phyloP scores from a whole-genome alignment of 805 yeast species.

The Hemisphaericaspora nanyangensis region DNA sequence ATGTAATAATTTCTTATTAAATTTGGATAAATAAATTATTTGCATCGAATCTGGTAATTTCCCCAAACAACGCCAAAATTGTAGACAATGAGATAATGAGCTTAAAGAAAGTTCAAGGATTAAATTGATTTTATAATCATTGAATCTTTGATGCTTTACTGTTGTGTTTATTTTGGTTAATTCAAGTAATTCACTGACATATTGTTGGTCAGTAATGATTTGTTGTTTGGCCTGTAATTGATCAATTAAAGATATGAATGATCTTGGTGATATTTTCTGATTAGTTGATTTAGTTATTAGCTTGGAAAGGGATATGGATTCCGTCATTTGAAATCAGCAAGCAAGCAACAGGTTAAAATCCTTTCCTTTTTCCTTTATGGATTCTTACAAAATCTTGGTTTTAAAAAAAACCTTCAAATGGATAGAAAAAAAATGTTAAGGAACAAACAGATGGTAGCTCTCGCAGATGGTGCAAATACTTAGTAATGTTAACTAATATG shows the following conservation, averaged over 20 bases:
- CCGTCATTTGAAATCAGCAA: slow-evolving; percentile 4
- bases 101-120: slow-evolving; percentile 18
- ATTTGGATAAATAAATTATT: slow-evolving; percentile 10
- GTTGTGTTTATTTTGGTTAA: slow-evolving; percentile 1
- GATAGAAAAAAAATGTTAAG: neutral
- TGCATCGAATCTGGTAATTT: slow-evolving; percentile 9
- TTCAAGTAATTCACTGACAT: slow-evolving; percentile 23
- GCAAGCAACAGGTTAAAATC: neutral
- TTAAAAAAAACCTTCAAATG: no score
- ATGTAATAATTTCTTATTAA: slow-evolving; percentile 7
- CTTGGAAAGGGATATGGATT: slow-evolving; percentile 7
- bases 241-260: slow-evolving; percentile 23
- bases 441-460: neutral
- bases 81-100: slow-evolving; percentile 13
- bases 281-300: slow-evolving; percentile 19
- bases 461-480: neutral
- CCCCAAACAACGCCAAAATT: slow-evolving; percentile 21
- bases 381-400: no score
- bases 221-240: slow-evolving; percentile 21
- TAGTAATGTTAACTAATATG: no score
- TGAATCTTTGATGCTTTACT: slow-evolving; percentile 3
- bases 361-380: neutral
- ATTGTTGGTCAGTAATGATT: slow-evolving; percentile 20
- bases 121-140: slow-evolving; percentile 12
- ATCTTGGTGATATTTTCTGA: slow-evolving; percentile 17